Evolutionary conservation across 805 yeast genomes (phyloP), one percentile per base, ranked within the genome.

Genomic region (Blastobotrys terrestris): DNA sequence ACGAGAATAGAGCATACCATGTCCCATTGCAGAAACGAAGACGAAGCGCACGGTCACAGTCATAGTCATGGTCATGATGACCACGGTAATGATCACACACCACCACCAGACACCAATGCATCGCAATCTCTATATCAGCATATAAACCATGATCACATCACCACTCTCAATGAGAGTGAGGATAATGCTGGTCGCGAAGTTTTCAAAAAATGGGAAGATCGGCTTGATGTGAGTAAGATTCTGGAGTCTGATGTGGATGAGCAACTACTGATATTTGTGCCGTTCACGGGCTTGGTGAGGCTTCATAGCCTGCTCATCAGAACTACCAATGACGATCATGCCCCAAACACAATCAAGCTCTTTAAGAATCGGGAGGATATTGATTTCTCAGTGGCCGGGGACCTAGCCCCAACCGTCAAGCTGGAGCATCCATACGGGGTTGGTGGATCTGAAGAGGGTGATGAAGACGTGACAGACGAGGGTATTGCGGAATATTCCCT

Each of bases 401-500:
- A 74, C 15, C 64, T 73, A 14, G 74, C 76, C 53, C 76, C 87
- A 0, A 74, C 78, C 2, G 80, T 73, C 56, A 64, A 69, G 35
- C 54, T 87, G 3, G 77, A 75, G 20, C 92, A 86, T 53, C 96
- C 96, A 0, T 77, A 71, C 43, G 68, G 80, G 2, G 61, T 64
- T 3, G 68, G 73, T 16, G 72, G 69, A 4, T 77, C 72, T 31
- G 71, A 67, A 14, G 73, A 68, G 1, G 63, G 42, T 16, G 52
- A 31, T 3, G 50, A 54, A 6, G 41, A 49, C 11, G 41, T 59
- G 31, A 80, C 77, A 51, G 77, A 73, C 35, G 60, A 64, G 39
- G 76, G 79, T 3, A 84, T 89, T 62, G 87, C 85, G 0, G 97
- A 92, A 66, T 95, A 88, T 65, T 82, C 79, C 53, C 68, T 90